A percentile compares a stretch with the other conserved stretches of the same genome.
Conservation (phyloP, 2,329 filamentous ascomycete species). For the Drechslera avenae region DNA sequence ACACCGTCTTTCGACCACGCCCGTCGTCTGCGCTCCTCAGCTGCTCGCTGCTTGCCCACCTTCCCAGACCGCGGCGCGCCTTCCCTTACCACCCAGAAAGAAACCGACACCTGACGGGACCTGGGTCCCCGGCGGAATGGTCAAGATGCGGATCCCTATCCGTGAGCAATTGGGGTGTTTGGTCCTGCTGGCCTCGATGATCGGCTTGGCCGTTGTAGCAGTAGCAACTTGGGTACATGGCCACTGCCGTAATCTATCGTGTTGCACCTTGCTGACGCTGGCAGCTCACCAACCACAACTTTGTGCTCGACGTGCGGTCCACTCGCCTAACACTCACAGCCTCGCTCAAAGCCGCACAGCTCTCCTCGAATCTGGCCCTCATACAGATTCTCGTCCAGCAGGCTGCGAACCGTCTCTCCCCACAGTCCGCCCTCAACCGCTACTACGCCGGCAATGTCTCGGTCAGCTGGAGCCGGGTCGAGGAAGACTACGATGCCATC, state of each 20-base stretch:
- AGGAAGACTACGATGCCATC: slow-evolving; percentile 71
- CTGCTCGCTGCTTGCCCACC: slow-evolving; percentile 7
- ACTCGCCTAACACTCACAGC: slow-evolving; percentile 76
- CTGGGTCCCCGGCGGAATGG: slow-evolving; percentile 29
- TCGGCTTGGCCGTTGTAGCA: slow-evolving; percentile 77
- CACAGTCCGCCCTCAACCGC: slow-evolving; percentile 58
- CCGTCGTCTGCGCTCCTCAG: slow-evolving; percentile 22
- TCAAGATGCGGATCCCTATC: slow-evolving; percentile 81
- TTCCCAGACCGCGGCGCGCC: slow-evolving; percentile 9
- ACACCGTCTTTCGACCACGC: slow-evolving; percentile 14
- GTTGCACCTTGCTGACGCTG: slow-evolving; percentile 10
- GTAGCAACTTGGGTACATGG: slow-evolving; percentile 68
- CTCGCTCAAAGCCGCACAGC: slow-evolving; percentile 82
- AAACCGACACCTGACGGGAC: background rate
- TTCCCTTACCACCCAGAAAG: slow-evolving; percentile 3
- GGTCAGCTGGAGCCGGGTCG: slow-evolving; percentile 66
- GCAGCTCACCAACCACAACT: slow-evolving; percentile 64
- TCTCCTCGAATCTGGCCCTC: slow-evolving; percentile 77
- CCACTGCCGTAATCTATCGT: background rate
- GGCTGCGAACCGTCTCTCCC: slow-evolving; percentile 67
- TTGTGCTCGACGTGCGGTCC: slow-evolving; percentile 63
- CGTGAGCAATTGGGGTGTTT: slow-evolving; percentile 83
- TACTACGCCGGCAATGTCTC: slow-evolving; percentile 62
- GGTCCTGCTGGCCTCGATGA: slow-evolving; percentile 74
- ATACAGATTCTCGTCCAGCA: slow-evolving; percentile 76